Base-by-base conservation (phyloP, 805 yeast species). In the Ogataea saltuana region DNA sequence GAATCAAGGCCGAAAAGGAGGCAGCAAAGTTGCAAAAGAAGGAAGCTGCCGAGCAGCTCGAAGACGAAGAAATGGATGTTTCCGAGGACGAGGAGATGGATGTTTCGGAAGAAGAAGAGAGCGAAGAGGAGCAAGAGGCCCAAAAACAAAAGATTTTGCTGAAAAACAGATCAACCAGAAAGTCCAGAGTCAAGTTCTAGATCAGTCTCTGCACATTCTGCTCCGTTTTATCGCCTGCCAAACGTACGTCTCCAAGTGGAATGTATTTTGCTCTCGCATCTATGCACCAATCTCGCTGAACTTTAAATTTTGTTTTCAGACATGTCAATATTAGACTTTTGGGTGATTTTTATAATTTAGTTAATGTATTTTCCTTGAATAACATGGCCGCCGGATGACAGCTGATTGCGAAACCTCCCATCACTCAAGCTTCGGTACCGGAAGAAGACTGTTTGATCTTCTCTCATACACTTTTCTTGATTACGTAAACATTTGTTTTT, bases 1-100 rank as follows among this genome's bases (percentile, higher is more conserved):
- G 87, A 60, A 80, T 81, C 65, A 77, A 72, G 69, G 80, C 81
- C 44, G 89, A 90, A 55, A 85, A 76, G 69, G 75, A 71, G 54
- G 84, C 83, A 54, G 81, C 78, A 43, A 80, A 69, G 61, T 81
- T 69, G 43, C 77, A 68, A 43, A 72, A 54, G 16, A 71, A 61
- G 39, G 76, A 68, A 42, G 76, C 67, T 37, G 76, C 66, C 31
- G 78, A 68, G 38, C 75, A 68, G 39, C 73, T 64, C 42, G 77
- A 71, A 51, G 85, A 80, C 55, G 80, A 68, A 47, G 70, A 67
- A 46, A 61, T 69, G 65, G 63, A 60, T 27, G 71, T 41, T 37
- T 42, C 50, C 27, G 56, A 66, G 56, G 38, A 34, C 38, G 38
- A 34, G 29, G 70, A 67, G 48, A 61, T 69, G 65, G 63, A 60